These are phyloP conservation scores for Ustilago curta DNA, from an alignment of 1,284 basidiomycete genomes.

Conservation along the genomic window DNA sequence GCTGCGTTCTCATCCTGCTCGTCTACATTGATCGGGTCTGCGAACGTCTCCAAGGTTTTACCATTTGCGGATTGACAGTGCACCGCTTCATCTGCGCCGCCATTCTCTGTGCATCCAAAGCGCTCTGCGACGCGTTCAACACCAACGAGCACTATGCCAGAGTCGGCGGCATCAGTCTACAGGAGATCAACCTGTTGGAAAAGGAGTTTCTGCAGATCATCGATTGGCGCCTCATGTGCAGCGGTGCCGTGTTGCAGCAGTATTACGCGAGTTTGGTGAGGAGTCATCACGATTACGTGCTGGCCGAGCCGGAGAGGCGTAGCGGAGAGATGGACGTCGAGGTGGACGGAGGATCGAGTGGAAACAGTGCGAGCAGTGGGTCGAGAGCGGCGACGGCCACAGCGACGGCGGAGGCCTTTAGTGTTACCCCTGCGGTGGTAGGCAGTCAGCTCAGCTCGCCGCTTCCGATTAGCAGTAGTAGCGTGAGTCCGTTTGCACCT, in stretches of 20 bases:
- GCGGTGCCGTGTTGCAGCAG: constrained; percentile 62
- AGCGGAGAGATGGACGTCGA: constrained; percentile 9
- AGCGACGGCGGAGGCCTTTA: neutral
- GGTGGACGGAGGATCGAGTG: constrained; percentile 1
- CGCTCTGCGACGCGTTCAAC: constrained; percentile 68
- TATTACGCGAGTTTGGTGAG: constrained; percentile 66
- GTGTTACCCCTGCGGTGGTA: constrained; percentile 7
- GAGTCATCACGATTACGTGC: constrained; percentile 46
- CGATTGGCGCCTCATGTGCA: constrained; percentile 66
- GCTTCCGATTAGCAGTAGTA: constrained; percentile 27
- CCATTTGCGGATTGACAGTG: constrained; percentile 67
- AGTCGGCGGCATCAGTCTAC: constrained; percentile 66
- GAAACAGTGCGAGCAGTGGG: constrained; percentile 3
- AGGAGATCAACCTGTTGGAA: constrained; percentile 68
- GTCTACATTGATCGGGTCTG: constrained; percentile 69
- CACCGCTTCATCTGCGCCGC: constrained; percentile 68
- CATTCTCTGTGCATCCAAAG: constrained; percentile 67
- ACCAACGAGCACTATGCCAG: constrained; percentile 68
- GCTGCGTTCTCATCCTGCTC: constrained; percentile 65
- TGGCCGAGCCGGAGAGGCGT: constrained; percentile 15
- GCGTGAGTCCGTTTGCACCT: constrained; percentile 22
- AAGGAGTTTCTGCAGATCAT: constrained; percentile 68
- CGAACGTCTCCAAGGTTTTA: constrained; percentile 65
- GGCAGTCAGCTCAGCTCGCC: constrained; percentile 40
- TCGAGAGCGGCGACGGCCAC: constrained; percentile 3